phyloP scores from a whole-genome alignment of 2,329 filamentous ascomycete genomes.

The Pestalotiopsis fici region DNA sequence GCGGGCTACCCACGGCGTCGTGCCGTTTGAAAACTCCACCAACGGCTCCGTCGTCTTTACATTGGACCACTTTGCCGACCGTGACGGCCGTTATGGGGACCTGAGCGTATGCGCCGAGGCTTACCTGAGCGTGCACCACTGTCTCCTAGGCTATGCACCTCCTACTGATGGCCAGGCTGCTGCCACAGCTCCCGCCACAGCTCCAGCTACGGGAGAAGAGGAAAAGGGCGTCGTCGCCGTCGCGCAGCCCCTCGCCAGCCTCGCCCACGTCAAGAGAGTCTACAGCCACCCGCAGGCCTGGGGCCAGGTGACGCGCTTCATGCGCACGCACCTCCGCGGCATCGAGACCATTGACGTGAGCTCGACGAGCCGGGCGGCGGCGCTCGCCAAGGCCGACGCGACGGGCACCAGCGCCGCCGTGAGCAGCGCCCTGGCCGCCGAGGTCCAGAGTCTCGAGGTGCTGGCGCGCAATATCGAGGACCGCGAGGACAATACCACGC shows the following conservation, averaged over 20 bases:
- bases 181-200: background rate
- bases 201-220: constrained; percentile 34
- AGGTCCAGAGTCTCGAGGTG: constrained; percentile 66
- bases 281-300: constrained; percentile 97
- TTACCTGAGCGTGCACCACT: constrained; percentile 88
- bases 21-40: constrained; percentile 94
- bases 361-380: constrained; percentile 80
- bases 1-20: constrained; percentile 70
- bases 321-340: constrained; percentile 68
- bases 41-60: constrained; percentile 92
- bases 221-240: background rate
- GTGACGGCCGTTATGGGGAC: constrained; percentile 62
- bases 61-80: constrained; percentile 84
- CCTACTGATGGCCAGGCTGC: background rate
- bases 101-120: constrained; percentile 80
- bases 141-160: constrained; percentile 63
- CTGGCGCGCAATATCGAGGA: constrained; percentile 74
- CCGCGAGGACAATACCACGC: constrained; percentile 72
- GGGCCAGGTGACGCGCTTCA: constrained; percentile 82
- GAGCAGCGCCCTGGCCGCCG: constrained; percentile 72
- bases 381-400: constrained; percentile 66
- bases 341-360: constrained; percentile 82
- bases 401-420: constrained; percentile 73
- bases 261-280: constrained; percentile 70
- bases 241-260: constrained; percentile 44